A percentile compares a stretch with the other conserved stretches of the same genome.
These are phyloP conservation scores for Puccinia polysora DNA, from an alignment of 1,284 basidiomycete genomes.

Conservation along the genomic window DNA sequence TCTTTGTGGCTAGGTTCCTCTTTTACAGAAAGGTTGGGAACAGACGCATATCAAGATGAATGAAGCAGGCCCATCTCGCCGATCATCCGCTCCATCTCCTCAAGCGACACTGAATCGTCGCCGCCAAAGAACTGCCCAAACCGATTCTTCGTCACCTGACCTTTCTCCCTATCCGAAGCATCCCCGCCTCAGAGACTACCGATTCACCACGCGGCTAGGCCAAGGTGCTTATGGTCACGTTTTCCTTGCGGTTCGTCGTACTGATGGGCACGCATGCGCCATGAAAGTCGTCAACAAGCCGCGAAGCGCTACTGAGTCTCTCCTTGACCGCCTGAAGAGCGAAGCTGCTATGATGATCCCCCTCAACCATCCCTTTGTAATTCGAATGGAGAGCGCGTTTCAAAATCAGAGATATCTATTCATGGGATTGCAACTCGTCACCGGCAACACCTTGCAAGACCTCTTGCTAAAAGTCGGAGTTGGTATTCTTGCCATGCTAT, in stretches of 20 bases:
- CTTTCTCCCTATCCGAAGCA: neutral
- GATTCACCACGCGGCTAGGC: neutral
- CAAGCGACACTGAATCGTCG: no score
- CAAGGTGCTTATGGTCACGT: conserved; percentile 10
- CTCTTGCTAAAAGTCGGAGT: neutral
- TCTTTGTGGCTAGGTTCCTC: no score
- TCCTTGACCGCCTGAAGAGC: conserved; percentile 5
- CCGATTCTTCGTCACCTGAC: no score
- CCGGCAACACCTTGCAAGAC: neutral
- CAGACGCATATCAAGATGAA: no score
- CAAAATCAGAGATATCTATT: conserved; percentile 8
- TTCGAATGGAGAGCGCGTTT: conserved; percentile 22
- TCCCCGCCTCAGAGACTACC: neutral
- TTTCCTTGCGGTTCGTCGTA: neutral
- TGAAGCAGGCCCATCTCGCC: no score
- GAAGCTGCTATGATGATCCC: conserved; percentile 4
- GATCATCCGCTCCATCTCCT: no score
- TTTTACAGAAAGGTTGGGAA: no score
- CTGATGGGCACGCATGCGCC: conserved; percentile 6
- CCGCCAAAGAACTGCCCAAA: no score
- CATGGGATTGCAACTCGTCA: neutral
- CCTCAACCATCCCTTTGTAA: conserved; percentile 10
- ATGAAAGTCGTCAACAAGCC: conserved; percentile 10
- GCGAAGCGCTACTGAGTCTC: neutral
- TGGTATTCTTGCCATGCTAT: neutral